Percentiles rank a stretch among this genome's conserved stretches.
Conservation (phyloP, 441 rosid species). For the Codiaeum variegatum region DNA sequence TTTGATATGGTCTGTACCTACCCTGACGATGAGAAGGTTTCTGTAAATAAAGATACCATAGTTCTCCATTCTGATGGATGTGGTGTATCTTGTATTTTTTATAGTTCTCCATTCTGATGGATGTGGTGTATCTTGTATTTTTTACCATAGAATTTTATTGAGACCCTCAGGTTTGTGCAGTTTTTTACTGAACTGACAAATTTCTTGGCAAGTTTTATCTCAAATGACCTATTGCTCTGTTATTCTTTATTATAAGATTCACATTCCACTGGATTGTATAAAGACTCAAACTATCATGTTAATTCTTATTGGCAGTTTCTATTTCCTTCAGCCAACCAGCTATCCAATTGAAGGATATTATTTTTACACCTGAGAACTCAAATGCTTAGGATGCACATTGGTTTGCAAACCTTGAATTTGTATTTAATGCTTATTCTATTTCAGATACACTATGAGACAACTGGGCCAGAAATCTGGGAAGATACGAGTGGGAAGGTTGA, state of each 20-base stretch:
- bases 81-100: not conserved
- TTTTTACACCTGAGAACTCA: not conserved
- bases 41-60: not conserved
- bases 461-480: constrained; percentile 99
- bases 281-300: not conserved
- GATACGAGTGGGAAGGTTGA: constrained; percentile 92
- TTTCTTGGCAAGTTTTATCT: not conserved
- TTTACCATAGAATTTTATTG: not conserved
- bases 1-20: not conserved
- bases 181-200: not conserved
- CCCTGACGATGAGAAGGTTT: not conserved
- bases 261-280: not conserved
- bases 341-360: not conserved
- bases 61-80: not conserved
- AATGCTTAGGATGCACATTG: not conserved
- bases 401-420: not conserved
- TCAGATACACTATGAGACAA: constrained; percentile 93
- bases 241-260: not conserved
- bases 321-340: not conserved
- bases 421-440: constrained; percentile 18
- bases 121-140: not conserved
- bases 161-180: not conserved
- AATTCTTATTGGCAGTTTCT: not conserved
- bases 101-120: not conserved
- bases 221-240: not conserved